These are phyloP conservation scores for Herpotrichia juniperi DNA, from an alignment of 2,329 filamentous ascomycete species.

Conservation along the genomic window DNA sequence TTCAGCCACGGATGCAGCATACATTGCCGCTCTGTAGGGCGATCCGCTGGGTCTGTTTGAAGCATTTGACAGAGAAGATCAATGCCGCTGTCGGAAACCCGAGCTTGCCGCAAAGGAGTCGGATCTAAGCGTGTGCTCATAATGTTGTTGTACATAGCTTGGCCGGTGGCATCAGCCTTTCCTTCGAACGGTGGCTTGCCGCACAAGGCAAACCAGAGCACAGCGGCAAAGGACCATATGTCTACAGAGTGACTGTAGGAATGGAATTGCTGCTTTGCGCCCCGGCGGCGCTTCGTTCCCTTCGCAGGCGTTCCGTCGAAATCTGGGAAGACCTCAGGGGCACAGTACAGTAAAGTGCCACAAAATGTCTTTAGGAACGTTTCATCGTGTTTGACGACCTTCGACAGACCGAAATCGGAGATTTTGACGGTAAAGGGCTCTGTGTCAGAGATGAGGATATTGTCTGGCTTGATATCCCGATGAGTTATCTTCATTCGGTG, in stretches of 20 bases:
- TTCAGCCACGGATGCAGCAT: slow-evolving; percentile 77
- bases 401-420: slow-evolving; percentile 95
- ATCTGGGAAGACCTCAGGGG: slow-evolving; percentile 93
- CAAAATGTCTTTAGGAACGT: slow-evolving; percentile 97
- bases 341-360: slow-evolving; percentile 93
- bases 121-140: slow-evolving; percentile 78
- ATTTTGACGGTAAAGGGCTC: slow-evolving; percentile 84
- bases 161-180: slow-evolving; percentile 74
- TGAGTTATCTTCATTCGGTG: slow-evolving; percentile 91
- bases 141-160: slow-evolving; percentile 81
- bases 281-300: slow-evolving; percentile 67
- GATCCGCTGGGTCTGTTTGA: slow-evolving; percentile 75
- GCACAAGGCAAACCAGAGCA: slow-evolving; percentile 86
- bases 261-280: slow-evolving; percentile 52
- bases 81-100: slow-evolving; percentile 70
- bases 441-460: slow-evolving; percentile 80
- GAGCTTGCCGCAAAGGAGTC: slow-evolving; percentile 62
- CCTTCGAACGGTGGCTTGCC: slow-evolving; percentile 81
- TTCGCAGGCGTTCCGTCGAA: slow-evolving; percentile 69
- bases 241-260: slow-evolving; percentile 92
- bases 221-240: slow-evolving; percentile 94
- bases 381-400: slow-evolving; percentile 87
- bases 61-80: slow-evolving; percentile 82
- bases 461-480: slow-evolving; percentile 98
- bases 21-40: slow-evolving; percentile 75